Conservation (phyloP, 441 rosid genomes). For the Populus hybrid region DNA sequence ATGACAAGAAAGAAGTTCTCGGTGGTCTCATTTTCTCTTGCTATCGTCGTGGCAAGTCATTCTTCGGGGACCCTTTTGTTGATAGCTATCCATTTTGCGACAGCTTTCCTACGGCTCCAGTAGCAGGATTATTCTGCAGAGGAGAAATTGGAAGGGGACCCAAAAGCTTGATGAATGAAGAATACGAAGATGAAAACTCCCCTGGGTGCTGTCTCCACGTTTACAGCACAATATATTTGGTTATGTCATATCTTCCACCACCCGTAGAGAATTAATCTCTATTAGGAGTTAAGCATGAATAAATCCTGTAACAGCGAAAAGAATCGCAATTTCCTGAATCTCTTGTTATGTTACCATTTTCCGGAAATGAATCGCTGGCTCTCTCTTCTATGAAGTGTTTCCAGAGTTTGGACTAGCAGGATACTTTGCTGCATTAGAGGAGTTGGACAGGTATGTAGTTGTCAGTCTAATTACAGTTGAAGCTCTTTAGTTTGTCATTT, state of each 20-base stretch:
- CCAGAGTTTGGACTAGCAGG: no score
- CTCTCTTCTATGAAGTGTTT: no score
- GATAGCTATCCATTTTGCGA: slow-evolving; percentile 33
- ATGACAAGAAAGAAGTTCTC: slow-evolving; percentile 26
- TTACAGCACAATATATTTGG: slow-evolving; percentile 39
- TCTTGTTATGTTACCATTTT: no score
- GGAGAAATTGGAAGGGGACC: slow-evolving; percentile 43
- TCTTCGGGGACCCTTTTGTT: slow-evolving; percentile 9
- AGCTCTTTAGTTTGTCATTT: no score
- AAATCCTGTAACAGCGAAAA: neutral
- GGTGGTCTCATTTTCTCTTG: slow-evolving; percentile 54
- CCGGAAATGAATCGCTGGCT: no score
- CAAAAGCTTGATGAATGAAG: slow-evolving; percentile 13
- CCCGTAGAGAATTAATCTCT: no score
- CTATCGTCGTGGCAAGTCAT: slow-evolving; percentile 26
- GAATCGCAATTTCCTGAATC: neutral
- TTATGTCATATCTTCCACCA: slow-evolving; percentile 31
- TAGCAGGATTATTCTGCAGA: slow-evolving; percentile 41
- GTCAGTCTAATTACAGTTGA: no score
- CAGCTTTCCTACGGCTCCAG: slow-evolving; percentile 42
- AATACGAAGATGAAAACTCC: slow-evolving; percentile 11
- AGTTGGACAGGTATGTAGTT: no score
- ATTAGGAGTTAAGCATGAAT: no score
- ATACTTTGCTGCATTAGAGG: no score
- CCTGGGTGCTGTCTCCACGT: slow-evolving; percentile 32